phyloP scores from a whole-genome alignment of 1,284 basidiomycete genomes.

The Boletus semigastroideus region DNA sequence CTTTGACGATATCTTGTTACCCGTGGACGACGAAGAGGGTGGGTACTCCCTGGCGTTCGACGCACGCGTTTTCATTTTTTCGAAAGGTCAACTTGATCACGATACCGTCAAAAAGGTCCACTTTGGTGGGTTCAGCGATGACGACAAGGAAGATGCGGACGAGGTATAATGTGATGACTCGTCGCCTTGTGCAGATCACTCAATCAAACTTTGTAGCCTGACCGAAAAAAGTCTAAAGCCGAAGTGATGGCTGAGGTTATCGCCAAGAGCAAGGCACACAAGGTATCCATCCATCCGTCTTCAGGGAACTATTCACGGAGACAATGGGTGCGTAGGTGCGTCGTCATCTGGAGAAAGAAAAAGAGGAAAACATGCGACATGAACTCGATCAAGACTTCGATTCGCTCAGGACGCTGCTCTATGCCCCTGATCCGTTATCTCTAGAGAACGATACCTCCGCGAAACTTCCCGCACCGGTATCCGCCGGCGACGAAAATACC shows the following conservation, averaged over 20 bases:
- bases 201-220: slow-evolving; percentile 49
- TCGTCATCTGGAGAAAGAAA: slow-evolving; percentile 85
- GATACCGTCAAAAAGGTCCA: slow-evolving; percentile 68
- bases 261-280: slow-evolving; percentile 95
- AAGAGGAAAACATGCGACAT: slow-evolving; percentile 84
- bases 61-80: slow-evolving; percentile 23
- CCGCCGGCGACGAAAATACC: slow-evolving; percentile 21
- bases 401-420: slow-evolving; percentile 78
- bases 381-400: slow-evolving; percentile 90
- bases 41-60: slow-evolving; percentile 9
- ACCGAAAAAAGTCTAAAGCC: slow-evolving; percentile 85
- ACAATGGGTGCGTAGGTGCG: slow-evolving; percentile 53
- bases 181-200: neutral
- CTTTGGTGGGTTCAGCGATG: slow-evolving; percentile 89
- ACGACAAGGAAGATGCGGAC: slow-evolving; percentile 57
- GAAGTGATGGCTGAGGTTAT: slow-evolving; percentile 99
- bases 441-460: slow-evolving; percentile 38
- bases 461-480: slow-evolving; percentile 1
- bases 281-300: slow-evolving; percentile 47
- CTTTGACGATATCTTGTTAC: slow-evolving; percentile 79
- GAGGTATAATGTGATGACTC: slow-evolving; percentile 37
- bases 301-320: neutral
- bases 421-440: slow-evolving; percentile 51
- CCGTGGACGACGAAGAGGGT: slow-evolving; percentile 56
- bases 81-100: slow-evolving; percentile 60